Evolutionary conservation across 2,329 filamentous ascomycete species (phyloP).

Genomic region (Trichoderma afroharzianum): DNA sequence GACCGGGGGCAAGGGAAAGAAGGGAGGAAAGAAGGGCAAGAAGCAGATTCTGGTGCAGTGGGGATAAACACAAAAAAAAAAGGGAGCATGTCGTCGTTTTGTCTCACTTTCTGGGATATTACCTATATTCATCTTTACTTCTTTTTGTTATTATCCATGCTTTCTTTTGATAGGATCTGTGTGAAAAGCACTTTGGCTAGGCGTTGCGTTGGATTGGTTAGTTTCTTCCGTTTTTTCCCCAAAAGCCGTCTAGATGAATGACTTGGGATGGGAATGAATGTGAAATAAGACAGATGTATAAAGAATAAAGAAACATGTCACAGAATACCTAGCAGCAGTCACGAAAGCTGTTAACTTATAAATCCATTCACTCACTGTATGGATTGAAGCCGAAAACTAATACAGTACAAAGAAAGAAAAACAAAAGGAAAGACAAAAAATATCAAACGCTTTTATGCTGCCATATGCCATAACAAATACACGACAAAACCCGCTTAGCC

Average conservation of each 20-base stretch:
- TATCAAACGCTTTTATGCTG: not conserved
- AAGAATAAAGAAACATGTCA: not conserved
- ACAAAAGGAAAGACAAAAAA: not conserved
- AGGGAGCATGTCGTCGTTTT: not conserved
- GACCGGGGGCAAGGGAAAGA: conserved; percentile 45
- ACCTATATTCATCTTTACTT: not conserved
- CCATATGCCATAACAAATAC: not conserved
- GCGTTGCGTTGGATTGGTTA: not conserved
- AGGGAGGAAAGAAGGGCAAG: conserved; percentile 58
- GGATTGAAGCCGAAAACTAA: not conserved
- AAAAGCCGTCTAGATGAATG: not conserved
- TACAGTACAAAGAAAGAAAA: not conserved
- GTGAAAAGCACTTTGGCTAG: not conserved
- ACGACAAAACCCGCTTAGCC: not conserved
- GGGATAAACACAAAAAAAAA: conserved; percentile 42
- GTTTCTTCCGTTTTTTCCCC: not conserved
- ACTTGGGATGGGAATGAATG: not conserved
- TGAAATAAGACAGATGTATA: not conserved
- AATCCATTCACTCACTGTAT: not conserved
- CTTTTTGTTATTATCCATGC: not conserved
- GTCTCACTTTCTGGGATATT: not conserved
- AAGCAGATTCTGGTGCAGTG: conserved; percentile 60
- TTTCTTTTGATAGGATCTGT: not conserved
- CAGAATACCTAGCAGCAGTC: not conserved
- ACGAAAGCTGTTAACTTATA: not conserved